Evolutionary conservation across 495 filamentous ascomycete genomes (phyloP).

Genomic region (Antarctomyces pellizariae): DNA sequence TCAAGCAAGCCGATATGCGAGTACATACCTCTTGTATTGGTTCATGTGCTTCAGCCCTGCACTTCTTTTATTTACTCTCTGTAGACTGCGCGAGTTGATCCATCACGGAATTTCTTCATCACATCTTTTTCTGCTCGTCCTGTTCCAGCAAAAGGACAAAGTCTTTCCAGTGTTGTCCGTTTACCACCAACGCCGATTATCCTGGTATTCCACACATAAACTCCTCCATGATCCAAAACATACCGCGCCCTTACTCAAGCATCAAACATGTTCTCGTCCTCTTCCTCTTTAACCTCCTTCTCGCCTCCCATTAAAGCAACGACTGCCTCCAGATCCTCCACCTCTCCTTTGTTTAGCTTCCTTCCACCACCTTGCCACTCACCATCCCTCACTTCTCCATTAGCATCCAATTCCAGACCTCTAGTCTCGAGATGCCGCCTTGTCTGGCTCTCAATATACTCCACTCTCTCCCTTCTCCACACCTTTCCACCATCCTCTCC

Average conservation of each 20-base stretch:
- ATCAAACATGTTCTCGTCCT: conserved; percentile 10
- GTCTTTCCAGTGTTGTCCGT: too few relatives aligned
- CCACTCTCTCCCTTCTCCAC: conserved; percentile 33
- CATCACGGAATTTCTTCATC: too few relatives aligned
- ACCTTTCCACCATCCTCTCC: conserved; percentile 16
- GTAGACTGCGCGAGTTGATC: too few relatives aligned
- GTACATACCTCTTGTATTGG: too few relatives aligned
- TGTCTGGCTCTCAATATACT: conserved; percentile 55
- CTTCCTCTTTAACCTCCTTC: conserved; percentile 5
- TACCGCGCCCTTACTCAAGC: background rate
- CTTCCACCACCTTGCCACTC: conserved; percentile 26
- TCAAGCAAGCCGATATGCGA: too few relatives aligned
- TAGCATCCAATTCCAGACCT: conserved; percentile 28
- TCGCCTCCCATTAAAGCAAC: conserved; percentile 18
- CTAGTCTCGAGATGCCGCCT: conserved; percentile 29
- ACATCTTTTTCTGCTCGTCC: too few relatives aligned
- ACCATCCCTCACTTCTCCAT: conserved; percentile 33
- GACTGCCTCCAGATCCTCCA: conserved; percentile 26
- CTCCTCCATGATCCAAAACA: background rate
- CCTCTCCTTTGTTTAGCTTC: conserved; percentile 20
- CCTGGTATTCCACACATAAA: background rate
- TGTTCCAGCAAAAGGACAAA: too few relatives aligned
- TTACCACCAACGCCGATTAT: too few relatives aligned
- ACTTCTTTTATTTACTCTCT: too few relatives aligned
- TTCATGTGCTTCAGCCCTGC: too few relatives aligned